Conservation (phyloP, 768 basidiomycete genomes). For the Collybia mongolica region DNA sequence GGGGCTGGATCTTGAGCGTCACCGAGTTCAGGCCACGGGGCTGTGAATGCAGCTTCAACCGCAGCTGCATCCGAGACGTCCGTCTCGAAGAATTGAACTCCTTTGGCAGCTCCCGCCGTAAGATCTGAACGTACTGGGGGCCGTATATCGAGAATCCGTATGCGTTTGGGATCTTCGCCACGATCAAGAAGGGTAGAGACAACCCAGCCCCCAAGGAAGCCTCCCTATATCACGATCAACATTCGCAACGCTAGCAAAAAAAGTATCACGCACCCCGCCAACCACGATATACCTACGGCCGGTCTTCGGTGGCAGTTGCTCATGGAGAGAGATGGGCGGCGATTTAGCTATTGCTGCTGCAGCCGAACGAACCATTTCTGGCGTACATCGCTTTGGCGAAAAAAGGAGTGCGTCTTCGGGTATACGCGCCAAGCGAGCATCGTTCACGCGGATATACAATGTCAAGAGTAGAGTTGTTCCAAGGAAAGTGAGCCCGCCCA, state of each 20-base stretch:
- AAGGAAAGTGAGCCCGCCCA: not conserved
- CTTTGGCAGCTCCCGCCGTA: constrained; percentile 44
- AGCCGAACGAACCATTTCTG: constrained; percentile 35
- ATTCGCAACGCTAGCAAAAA: not conserved
- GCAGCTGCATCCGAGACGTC: constrained; percentile 56
- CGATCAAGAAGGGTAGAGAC: constrained; percentile 64
- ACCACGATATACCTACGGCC: constrained; percentile 75
- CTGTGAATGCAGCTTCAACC: constrained; percentile 59
- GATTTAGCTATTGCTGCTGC: constrained; percentile 33
- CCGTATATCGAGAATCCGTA: constrained; percentile 69
- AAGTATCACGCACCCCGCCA: constrained; percentile 48
- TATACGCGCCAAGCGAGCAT: constrained; percentile 46
- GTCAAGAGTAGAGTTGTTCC: constrained; percentile 13
- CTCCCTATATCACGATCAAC: constrained; percentile 44
- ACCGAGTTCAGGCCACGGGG: constrained; percentile 53
- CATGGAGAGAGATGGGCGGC: constrained; percentile 32
- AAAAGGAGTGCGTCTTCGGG: constrained; percentile 47
- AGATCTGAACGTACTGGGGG: constrained; percentile 58
- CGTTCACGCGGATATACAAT: constrained; percentile 44
- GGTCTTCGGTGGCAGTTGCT: constrained; percentile 63
- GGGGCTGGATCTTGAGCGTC: constrained; percentile 20
- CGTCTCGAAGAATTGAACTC: constrained; percentile 56
- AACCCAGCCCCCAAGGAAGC: constrained; percentile 80
- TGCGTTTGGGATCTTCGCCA: constrained; percentile 65
- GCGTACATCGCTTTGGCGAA: constrained; percentile 51